Evolutionary conservation across 108 stramenopile genomes (phyloP).

Genomic region (Phaeodactylum tricornutum): DNA sequence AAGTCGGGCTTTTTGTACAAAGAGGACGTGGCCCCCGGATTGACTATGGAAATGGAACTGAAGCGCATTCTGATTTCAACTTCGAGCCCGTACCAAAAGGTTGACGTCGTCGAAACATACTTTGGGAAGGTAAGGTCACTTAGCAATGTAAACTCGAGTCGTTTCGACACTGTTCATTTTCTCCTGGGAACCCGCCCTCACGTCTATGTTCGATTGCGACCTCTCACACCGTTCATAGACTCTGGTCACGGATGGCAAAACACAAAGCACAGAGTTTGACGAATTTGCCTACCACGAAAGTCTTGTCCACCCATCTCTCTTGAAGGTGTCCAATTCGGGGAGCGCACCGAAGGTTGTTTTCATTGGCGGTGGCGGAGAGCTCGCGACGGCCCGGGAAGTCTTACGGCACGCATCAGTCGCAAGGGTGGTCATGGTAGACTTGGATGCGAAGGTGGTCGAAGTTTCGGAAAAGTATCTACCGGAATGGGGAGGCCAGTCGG

Average conservation of each 20-base stretch:
- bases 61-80: slow-evolving; percentile 62
- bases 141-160: neutral
- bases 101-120: slow-evolving; percentile 27
- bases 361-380: slow-evolving; percentile 84
- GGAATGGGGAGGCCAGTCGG: slow-evolving; percentile 75
- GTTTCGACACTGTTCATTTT: neutral
- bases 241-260: slow-evolving; percentile 88
- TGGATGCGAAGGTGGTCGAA: slow-evolving; percentile 71
- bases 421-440: slow-evolving; percentile 82
- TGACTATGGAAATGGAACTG: slow-evolving; percentile 86
- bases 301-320: slow-evolving; percentile 72
- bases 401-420: slow-evolving; percentile 67
- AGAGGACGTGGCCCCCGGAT: slow-evolving; percentile 37
- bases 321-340: slow-evolving; percentile 27
- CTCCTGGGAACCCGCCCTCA: neutral
- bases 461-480: slow-evolving; percentile 60
- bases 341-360: slow-evolving; percentile 55
- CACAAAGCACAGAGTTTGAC: slow-evolving; percentile 73
- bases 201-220: too few species aligned
- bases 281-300: slow-evolving; percentile 86
- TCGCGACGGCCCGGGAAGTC: slow-evolving; percentile 82
- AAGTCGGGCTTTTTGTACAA: slow-evolving; percentile 76
- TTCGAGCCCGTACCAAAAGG: slow-evolving; percentile 16
- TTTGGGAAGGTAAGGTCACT: slow-evolving; percentile 18
- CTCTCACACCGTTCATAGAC: slow-evolving; percentile 18